Evolutionary conservation across 495 filamentous ascomycete genomes (phyloP), one percentile per base, ranked within the genome.

Genomic region (Trichoderma asperelloides): DNA sequence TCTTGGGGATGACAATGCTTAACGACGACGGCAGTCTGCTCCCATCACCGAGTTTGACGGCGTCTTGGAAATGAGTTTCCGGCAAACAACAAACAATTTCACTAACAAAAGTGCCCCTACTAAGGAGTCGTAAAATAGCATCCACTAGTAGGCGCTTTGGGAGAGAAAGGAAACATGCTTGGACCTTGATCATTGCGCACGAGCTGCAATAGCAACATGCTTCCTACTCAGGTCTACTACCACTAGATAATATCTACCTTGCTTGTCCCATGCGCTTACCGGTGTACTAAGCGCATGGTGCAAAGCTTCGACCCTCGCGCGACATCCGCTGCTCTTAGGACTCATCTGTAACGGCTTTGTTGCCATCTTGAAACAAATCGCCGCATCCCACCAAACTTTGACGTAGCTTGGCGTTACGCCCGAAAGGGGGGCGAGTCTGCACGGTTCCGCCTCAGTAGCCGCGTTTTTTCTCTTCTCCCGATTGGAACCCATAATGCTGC

Each of bases 321-420:
- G 9, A 25, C 49, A 25, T 55, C 21, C 49, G 49, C 9, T 23
- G 49, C 21, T 55, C 49, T 49, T n/a, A 21, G 21, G 12, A 4
- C 4, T 55, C 23, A n/a, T 21, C 49, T 55, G 49, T 55, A 55
- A 55, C 49, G 21, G 8, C 49, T 55, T n/a, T 55, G 49, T 55
- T 55, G 49, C 49, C 9, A 11, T 11, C 21, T 55, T 55, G 49
- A 55, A 55, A 55, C 49, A 55, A 25, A 9, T 11, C 18, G 18
- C 49, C 49, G 23, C 49, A 55, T 55, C 49, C 49, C 49, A 55
- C 49, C 49, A 55, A 25, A 55, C 49, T 25, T 55, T 47, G 43
- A 47, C 43, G 43, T 16, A 47, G 18, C 43, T n/a, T 47, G 13
- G 43, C 43, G 18, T 47, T n/a, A 47, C 43, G 43, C 43, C 43